Conservation (phyloP, 2,329 filamentous ascomycete genomes). For the Aspergillus phoenicis region DNA sequence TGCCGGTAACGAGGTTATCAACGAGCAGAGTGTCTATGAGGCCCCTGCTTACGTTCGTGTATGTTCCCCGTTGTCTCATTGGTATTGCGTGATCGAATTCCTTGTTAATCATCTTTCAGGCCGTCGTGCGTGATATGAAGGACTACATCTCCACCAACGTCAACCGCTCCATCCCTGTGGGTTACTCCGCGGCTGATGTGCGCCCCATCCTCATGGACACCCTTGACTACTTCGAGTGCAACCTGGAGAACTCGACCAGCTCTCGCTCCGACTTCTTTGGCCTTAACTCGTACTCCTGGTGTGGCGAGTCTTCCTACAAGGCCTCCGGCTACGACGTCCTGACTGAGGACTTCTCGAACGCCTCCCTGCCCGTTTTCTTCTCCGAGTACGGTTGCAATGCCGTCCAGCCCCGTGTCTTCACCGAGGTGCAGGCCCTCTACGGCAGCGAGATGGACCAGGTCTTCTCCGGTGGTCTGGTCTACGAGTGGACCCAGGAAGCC, state of each 20-base stretch:
- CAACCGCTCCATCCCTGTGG: conserved; percentile 63
- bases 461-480: conserved; percentile 61
- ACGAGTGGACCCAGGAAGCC: conserved; percentile 53
- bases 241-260: conserved; percentile 50
- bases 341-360: conserved; percentile 60
- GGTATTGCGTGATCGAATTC: not conserved
- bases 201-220: conserved; percentile 62
- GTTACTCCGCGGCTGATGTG: conserved; percentile 69
- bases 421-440: conserved; percentile 64
- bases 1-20: conserved; percentile 69
- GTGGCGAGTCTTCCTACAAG: conserved; percentile 59
- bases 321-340: conserved; percentile 59
- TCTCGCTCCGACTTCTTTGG: conserved; percentile 67
- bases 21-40: conserved; percentile 57
- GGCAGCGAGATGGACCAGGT: conserved; percentile 60
- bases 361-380: conserved; percentile 66
- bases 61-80: conserved; percentile 23
- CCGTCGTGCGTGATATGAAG: conserved; percentile 68
- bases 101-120: conserved; percentile 33
- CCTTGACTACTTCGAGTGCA: conserved; percentile 64
- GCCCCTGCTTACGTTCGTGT: conserved; percentile 62
- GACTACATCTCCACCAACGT: conserved; percentile 65
- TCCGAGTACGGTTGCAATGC: conserved; percentile 69
- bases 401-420: conserved; percentile 59
- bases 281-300: conserved; percentile 71